Conservation (phyloP, 257 asterid species). For the Anisodus acutangulus region DNA sequence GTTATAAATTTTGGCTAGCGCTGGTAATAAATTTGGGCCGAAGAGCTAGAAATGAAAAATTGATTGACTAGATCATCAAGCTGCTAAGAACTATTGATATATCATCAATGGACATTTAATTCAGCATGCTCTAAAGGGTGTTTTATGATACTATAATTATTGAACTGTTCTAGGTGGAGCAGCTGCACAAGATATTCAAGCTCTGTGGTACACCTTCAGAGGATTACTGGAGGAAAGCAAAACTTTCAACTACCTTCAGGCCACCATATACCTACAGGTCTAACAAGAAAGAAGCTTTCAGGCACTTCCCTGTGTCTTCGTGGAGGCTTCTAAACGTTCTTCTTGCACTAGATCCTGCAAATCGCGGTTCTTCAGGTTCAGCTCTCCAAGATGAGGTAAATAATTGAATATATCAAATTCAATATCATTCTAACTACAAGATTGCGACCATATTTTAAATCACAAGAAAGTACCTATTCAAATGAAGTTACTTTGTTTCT, state of each 20-base stretch:
- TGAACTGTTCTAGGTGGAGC: conserved; percentile 61
- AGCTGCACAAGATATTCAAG: conserved; percentile 74
- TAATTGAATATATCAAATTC: background rate
- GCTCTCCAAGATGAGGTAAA: conserved; percentile 66
- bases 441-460: background rate
- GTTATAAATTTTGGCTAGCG: no score
- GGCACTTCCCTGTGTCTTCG: conserved; percentile 67
- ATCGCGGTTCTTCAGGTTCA: conserved; percentile 62
- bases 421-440: background rate
- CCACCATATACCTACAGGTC: conserved; percentile 69
- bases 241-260: conserved; percentile 61
- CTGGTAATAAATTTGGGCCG: no score
- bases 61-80: background rate
- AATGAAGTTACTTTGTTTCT: background rate
- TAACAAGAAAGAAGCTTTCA: conserved; percentile 54
- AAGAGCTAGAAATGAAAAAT: background rate
- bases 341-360: conserved; percentile 66
- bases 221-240: conserved; percentile 57
- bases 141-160: background rate
- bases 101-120: background rate
- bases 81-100: background rate
- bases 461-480: background rate
- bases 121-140: background rate
- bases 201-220: conserved; percentile 85
- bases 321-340: conserved; percentile 54